phyloP scores from a whole-genome alignment of 257 asterid genomes.

The Penstemon newberryi region DNA sequence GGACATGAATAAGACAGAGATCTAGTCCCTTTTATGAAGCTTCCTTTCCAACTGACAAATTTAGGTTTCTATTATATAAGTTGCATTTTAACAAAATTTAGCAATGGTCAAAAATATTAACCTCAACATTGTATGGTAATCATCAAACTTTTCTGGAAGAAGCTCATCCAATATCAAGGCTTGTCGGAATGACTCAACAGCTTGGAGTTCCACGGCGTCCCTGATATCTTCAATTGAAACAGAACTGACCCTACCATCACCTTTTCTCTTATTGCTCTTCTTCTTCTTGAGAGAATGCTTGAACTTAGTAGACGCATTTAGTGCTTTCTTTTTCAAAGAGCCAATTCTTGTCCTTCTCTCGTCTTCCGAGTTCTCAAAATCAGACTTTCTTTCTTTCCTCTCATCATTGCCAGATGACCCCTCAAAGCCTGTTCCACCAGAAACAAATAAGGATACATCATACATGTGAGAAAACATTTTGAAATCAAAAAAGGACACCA shows the following conservation, averaged over 20 bases:
- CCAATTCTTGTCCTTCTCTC: constrained; percentile 86
- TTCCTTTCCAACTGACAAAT: constrained; percentile 13
- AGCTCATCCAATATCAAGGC: constrained; percentile 80
- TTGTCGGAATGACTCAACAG: constrained; percentile 88
- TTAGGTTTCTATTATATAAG: constrained; percentile 8
- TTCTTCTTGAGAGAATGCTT: constrained; percentile 95
- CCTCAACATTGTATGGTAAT: constrained; percentile 96
- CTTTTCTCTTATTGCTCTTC: constrained; percentile 82
- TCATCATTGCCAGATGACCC: constrained; percentile 88
- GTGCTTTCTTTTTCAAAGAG: constrained; percentile 86
- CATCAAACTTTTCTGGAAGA: constrained; percentile 81
- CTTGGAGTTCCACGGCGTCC: constrained; percentile 83
- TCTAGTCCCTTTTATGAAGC: neutral
- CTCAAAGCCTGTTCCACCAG: constrained; percentile 66
- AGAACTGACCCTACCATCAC: constrained; percentile 79
- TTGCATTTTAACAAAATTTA: constrained; percentile 20
- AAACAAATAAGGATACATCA: constrained; percentile 22
- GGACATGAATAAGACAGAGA: neutral
- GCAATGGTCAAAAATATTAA: constrained; percentile 31
- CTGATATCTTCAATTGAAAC: constrained; percentile 93
- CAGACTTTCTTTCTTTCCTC: constrained; percentile 86
- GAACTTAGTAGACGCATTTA: constrained; percentile 88
- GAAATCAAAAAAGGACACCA: neutral
- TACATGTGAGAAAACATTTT: neutral
- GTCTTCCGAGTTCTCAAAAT: constrained; percentile 93